Conservation (phyloP, 1,139 yeast genomes). For the Taphrina communis region DNA sequence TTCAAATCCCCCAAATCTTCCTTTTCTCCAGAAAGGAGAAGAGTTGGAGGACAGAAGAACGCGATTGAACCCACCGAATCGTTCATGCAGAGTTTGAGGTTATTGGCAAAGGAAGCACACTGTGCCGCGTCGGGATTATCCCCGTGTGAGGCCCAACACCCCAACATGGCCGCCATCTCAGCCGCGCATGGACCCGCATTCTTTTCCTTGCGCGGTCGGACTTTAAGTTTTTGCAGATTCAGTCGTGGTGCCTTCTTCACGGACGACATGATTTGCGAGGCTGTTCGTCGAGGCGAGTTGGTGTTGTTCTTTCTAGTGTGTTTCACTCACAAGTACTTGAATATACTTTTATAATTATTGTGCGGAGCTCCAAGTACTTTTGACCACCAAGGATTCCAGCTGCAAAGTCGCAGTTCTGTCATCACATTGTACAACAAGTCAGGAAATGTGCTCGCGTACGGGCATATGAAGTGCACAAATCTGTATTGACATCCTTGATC, state of each 20-base stretch:
- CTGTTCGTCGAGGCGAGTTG: no score
- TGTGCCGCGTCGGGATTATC: slow-evolving; percentile 40
- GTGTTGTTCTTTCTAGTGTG: no score
- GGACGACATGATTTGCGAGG: slow-evolving; percentile 1
- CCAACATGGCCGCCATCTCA: slow-evolving; percentile 44
- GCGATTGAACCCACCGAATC: slow-evolving; percentile 16
- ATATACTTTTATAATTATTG: slow-evolving; percentile 5
- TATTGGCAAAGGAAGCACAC: slow-evolving; percentile 41
- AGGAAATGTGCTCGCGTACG: no score
- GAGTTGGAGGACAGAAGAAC: no score
- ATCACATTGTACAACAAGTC: no score
- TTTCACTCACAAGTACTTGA: neutral
- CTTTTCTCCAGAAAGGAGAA: no score
- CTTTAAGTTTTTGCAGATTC: slow-evolving; percentile 37
- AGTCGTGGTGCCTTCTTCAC: slow-evolving; percentile 39
- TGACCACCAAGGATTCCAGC: no score
- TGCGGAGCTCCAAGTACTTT: neutral
- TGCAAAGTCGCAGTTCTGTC: no score
- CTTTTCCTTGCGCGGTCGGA: slow-evolving; percentile 41
- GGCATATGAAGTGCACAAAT: no score
- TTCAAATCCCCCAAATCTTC: no score
- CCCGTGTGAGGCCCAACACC: slow-evolving; percentile 44
- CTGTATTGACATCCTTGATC: no score
- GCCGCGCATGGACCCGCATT: slow-evolving; percentile 42
- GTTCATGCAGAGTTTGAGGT: slow-evolving; percentile 42